Percentiles rank a stretch among this genome's conserved stretches.
phyloP scores from a whole-genome alignment of 208 protist species.

The Trypanosoma avium region DNA sequence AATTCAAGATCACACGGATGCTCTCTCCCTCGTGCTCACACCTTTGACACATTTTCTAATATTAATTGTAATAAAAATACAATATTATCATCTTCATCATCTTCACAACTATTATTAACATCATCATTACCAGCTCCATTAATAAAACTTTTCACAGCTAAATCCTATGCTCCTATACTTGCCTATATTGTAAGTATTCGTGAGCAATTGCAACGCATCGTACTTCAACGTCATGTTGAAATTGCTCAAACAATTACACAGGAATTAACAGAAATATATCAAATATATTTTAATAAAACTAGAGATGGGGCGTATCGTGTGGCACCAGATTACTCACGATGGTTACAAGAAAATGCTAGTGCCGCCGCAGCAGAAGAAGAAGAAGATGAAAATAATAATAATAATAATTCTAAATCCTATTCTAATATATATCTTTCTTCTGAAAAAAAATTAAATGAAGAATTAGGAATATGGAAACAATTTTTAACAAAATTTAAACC shows the following conservation, averaged over 20 bases:
- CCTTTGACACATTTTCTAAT: not conserved
- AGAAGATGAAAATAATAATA: too few species aligned
- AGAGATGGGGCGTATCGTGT: slow-evolving; percentile 17
- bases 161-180: slow-evolving; percentile 54
- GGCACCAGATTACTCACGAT: slow-evolving; percentile 23
- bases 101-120: too few species aligned
- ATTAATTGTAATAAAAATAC: not conserved
- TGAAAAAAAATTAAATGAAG: not conserved
- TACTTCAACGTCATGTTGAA: slow-evolving; percentile 33
- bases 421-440: not conserved
- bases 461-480: slow-evolving; percentile 9
- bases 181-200: slow-evolving; percentile 40
- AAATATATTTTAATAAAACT: slow-evolving; percentile 26
- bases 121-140: slow-evolving; percentile 35
- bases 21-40: not conserved
- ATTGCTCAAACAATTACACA: slow-evolving; percentile 31
- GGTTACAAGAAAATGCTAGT: slow-evolving; percentile 20
- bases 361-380: too few species aligned
- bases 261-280: slow-evolving; percentile 33
- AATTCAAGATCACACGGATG: not conserved
- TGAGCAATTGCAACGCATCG: slow-evolving; percentile 31
- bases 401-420: too few species aligned
- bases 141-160: slow-evolving; percentile 44
- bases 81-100: too few species aligned
- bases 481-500: slow-evolving; percentile 17